Evolutionary conservation across 768 basidiomycete species (phyloP).

Genomic region (Mycena metata): DNA sequence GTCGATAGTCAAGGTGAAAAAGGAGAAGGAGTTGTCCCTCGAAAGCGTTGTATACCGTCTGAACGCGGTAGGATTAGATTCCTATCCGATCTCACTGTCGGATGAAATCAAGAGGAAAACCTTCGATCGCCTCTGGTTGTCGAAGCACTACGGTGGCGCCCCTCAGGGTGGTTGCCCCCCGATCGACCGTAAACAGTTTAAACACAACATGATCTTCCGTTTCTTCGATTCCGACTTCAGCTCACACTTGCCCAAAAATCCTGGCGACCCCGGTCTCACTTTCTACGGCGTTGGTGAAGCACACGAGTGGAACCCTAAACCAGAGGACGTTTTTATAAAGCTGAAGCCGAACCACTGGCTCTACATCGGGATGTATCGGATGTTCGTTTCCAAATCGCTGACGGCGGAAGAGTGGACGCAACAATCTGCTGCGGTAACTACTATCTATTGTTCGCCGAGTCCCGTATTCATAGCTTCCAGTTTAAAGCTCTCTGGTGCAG

Average conservation of each 20-base stretch:
- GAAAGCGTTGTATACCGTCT: constrained; percentile 9
- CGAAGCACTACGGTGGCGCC: no score
- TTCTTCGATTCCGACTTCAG: constrained; percentile 9
- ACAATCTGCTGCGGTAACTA: not conserved
- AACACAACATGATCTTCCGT: not conserved
- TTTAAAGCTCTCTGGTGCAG: no score
- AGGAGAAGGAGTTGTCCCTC: constrained; percentile 4
- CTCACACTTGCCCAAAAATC: constrained; percentile 3
- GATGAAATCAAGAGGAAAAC: no score
- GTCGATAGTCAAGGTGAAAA: constrained; percentile 3
- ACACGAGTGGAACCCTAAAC: not conserved
- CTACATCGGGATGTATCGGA: not conserved
- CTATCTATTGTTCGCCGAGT: no score
- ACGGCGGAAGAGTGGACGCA: constrained; percentile 8
- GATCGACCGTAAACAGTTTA: not conserved
- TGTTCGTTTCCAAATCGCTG: not conserved
- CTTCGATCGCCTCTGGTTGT: no score
- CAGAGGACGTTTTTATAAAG: no score
- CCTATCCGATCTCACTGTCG: not conserved
- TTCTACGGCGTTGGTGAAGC: not conserved
- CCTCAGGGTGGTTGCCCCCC: no score
- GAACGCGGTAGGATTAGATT: not conserved
- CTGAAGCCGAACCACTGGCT: no score
- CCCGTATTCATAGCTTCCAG: no score
- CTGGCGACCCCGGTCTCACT: constrained; percentile 11